Evolutionary conservation across 352 stramenopile species (phyloP), one percentile per base, ranked within the genome.

Genomic region (Pythium plurisporium): DNA sequence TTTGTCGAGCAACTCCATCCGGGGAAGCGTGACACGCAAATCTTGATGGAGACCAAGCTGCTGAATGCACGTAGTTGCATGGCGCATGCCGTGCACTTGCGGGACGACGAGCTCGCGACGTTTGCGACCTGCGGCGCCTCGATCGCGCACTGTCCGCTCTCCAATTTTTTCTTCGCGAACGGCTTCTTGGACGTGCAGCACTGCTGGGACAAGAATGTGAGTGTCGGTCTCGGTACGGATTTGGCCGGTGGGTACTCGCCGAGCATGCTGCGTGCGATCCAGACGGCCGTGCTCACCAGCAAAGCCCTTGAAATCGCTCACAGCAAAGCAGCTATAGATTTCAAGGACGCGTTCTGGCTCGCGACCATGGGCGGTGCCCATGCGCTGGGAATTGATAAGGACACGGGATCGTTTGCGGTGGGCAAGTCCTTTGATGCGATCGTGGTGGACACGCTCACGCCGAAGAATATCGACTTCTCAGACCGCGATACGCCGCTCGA

Each of bases 131-230:
- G 64, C 0, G 71, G 84, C 23, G 66, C 86, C 23, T 82, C 76
- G 29, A 88, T 97, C 42, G 82, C 89, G 15, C 85, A 95, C 58
- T 98, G 92, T 69, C 87, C 92, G 19, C 69, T 96, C 26, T 96
- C 83, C 25, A 98, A 98, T 54, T 96, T 97, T 52, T 95, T 82
- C 59, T 93, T 98, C 43, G 78, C 79, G 4, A 78, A 88, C 51
- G 72, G 83, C 7, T 73, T 91, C 22, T 48, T 95, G 22, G 64
- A 87, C 37, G 58, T 89, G 42, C 62, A 51, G 26, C 86, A 87
- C 29, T 81, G 91, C 23, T 42, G 73, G 46, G 19, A 59, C 1
- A 76, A 78, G 23, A 26, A 38, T 1, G 63, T 87, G 5, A 55
- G 63, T 6, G 64, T 89, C 2, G 91, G 88, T 3, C 65, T 98